Evolutionary conservation across 768 basidiomycete genomes (phyloP), one percentile per base, ranked within the genome.

Genomic region (Postia placenta): DNA sequence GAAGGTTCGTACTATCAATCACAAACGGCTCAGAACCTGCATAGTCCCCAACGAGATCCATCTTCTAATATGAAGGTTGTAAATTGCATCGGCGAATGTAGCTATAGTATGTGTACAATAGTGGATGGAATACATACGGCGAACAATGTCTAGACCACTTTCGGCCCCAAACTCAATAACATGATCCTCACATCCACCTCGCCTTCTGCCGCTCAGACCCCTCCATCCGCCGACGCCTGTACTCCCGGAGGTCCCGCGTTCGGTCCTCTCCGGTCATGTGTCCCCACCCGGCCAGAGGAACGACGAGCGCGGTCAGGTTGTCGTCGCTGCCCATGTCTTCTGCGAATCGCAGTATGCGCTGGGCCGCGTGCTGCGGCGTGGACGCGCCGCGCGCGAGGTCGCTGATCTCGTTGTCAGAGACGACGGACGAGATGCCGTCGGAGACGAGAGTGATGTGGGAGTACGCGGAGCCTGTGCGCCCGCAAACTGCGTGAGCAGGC

Each of bases 211-310:
- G 55, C 52, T 66, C 64, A 26, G 45, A 55, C n/a, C 63, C 63
- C 30, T 60, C 57, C 57, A 59, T 57, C 25, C 83, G 81, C 49
- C 71, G 69, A 35, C 75, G 72, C 60, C 92, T 70, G 63, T 92
- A 96, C 60, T 92, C 85, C 45, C 95, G 73, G 48, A 96, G 69
- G 28, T 84, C 85, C 54, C 81, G 82, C 1, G 93, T 96, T 52
- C 74, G 74, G 61, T 98, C 95, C 20, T 80, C 78, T 0, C 92
- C 95, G 20, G 70, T 73, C 1, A 88, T 74, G 53, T 81, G 78
- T 2, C 87, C 89, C 95, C 96, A 99, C 15, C 95, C 94, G 6
- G 85, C 80, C 6, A 98, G 76, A 5, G 96, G 96, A 7, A 97
- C 79, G 12, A 98, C 89, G 36, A 99, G 77, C 9, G 79, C 88